Percentiles rank a stretch among this genome's conserved stretches.
These are phyloP conservation scores for Bruguiera hainesii DNA, from an alignment of 441 rosid species.

Conservation along the genomic window DNA sequence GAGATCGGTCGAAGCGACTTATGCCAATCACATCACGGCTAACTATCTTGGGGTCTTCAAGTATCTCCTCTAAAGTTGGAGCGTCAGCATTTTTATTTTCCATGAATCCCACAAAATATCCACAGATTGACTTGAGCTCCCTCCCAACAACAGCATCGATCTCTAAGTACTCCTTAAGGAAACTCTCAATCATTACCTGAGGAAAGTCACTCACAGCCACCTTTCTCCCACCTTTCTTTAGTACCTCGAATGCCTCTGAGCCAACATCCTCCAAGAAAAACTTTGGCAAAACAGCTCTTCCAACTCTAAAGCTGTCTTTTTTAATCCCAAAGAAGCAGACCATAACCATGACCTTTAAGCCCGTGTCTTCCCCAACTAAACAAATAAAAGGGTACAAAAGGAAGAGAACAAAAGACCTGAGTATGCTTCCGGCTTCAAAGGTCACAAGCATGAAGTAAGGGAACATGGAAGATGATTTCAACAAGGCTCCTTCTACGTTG, in stretches of 20 bases:
- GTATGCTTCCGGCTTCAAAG: conserved; percentile 75
- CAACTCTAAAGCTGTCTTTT: conserved; percentile 52
- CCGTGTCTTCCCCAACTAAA: conserved; percentile 41
- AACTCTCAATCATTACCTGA: conserved; percentile 72
- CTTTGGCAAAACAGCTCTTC: conserved; percentile 85
- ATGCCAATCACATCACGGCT: conserved; percentile 47
- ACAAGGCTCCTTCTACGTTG: conserved; percentile 52
- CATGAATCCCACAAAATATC: conserved; percentile 58
- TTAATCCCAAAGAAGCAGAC: conserved; percentile 69
- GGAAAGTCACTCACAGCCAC: conserved; percentile 74
- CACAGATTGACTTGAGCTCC: conserved; percentile 45
- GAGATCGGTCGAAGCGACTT: conserved; percentile 43
- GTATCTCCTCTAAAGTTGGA: conserved; percentile 39
- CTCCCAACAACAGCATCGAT: conserved; percentile 68
- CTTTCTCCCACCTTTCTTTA: conserved; percentile 39
- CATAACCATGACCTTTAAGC: conserved; percentile 60
- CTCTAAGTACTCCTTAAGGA: conserved; percentile 58
- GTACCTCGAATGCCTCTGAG: conserved; percentile 47
- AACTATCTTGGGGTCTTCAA: conserved; percentile 36
- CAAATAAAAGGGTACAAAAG: conserved; percentile 51
- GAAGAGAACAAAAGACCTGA: conserved; percentile 57
- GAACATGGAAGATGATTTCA: conserved; percentile 60
- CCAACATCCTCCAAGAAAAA: conserved; percentile 79
- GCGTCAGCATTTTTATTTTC: conserved; percentile 38
- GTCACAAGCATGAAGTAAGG: conserved; percentile 89